Base-by-base conservation (phyloP, 371 early-diverging fungal genomes). In the Capillidium heterosporum region DNA sequence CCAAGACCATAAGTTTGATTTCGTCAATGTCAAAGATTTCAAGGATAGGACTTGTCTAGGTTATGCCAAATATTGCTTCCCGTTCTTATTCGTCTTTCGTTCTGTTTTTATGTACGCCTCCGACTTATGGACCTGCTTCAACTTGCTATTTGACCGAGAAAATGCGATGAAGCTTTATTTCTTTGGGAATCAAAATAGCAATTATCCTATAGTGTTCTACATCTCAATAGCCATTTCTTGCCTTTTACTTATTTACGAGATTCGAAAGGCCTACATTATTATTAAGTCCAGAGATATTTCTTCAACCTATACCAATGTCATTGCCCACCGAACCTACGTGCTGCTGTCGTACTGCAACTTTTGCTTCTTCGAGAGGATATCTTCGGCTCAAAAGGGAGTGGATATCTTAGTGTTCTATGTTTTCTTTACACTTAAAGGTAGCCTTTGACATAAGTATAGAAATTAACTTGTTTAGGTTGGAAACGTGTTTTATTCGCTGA, bases 1-100 rank as follows among this genome's bases (percentile, higher is more conserved):
- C 41, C 69, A 72, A 59, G 89, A 88, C 68, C 88, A 91, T 73
- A 87, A 87, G 66, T 89, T 88, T 61, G 89, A 88, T 67, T 86
- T 77, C 64, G 73, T 91, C 58, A 84, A 91, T 58, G 74, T 88
- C 11, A 79, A 85, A 13, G 86, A 85, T 58, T 88, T 85, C 70
- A 59, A 73, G 31, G 71, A 75, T 53, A 58, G 59, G 19, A 66
- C 63, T 17, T 71, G 63, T 43, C 57, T 67, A 62, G 58, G 65
- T 1, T 64, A 69, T 40, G 56, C 78, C 35, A 65, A 65, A 35
- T 89, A 88, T 63, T 46, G 70, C 15, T 64, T 76, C 17, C 67
- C 87, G 46, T 83, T 80, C 61, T 61, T 81, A 26, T 64, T 75
- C 4, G 77, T 86, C 21, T 67, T 89, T 58, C 77, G 83, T 52